Evolutionary conservation across 805 yeast genomes (phyloP), one percentile per base, ranked within the genome.

Genomic region (Schizosaccharomyces osmophilus): DNA sequence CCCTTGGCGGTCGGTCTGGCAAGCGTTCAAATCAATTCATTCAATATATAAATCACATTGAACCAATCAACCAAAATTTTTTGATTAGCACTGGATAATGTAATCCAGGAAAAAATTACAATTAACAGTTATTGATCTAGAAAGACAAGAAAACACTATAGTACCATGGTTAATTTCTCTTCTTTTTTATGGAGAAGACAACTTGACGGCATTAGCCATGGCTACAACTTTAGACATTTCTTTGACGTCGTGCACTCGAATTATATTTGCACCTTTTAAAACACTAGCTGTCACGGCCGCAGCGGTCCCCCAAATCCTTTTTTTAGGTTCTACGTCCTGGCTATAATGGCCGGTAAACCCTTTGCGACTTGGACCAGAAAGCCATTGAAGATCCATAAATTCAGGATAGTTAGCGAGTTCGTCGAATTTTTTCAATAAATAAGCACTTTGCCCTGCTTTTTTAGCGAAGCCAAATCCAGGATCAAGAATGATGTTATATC

Each of bases 381-480:
- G 73, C 62, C 87, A 74, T 6, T 68, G 67, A 24, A 67, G 22
- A 19, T 41, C 60, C n/a, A 15, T 19, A 11, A 57, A 39, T 6
- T 31, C 45, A 51, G 64, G 61, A 36, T 65, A 55, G 19, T 63
- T 43, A 5, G 42, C 59, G 22, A 73, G 67, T n/a, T 64, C 63
- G 5, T 62, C 61, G 22, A 71, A 67, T 19, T 68, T 65, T 22
- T 80, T 77, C 36, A 93, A 76, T 0, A 87, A 66, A 26, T 77
- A 76, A 41, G 89, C 65, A 69, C 89, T 90, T 68, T 89, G 95
- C 6, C 69, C 65, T n/a, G 77, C 66, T 61, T 77, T 78, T 70
- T 93, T 93, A n/a, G 97, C 97, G 72, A 93, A 93, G 1, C 99
- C 98, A 54, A 93, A 72, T 1, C 98, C 98, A 0, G 99, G 98